Percentiles rank a stretch among this genome's conserved stretches.
Conservation (phyloP, 345 rosid species). For the Microthlaspi erraticum region DNA sequence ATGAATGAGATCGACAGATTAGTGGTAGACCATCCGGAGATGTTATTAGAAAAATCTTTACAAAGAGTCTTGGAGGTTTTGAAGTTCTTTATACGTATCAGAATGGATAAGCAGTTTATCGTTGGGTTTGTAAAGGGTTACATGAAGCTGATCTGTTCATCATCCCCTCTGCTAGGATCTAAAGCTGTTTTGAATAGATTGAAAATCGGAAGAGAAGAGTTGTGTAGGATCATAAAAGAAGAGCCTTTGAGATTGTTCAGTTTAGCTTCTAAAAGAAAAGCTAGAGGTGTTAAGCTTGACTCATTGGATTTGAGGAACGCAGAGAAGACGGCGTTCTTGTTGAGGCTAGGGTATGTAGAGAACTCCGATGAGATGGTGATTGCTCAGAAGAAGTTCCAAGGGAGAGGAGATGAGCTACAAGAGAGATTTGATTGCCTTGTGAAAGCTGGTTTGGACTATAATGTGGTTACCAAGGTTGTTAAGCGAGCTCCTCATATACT, state of each 20-base stretch:
- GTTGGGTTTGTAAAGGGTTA: conserved; percentile 45
- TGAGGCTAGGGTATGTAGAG: conserved; percentile 60
- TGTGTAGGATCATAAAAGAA: conserved; percentile 54
- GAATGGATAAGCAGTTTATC: conserved; percentile 55
- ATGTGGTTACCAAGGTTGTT: conserved; percentile 61
- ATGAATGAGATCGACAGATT: conserved; percentile 52
- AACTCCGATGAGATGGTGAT: conserved; percentile 48
- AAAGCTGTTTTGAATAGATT: conserved; percentile 52
- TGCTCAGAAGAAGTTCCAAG: conserved; percentile 62
- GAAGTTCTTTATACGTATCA: conserved; percentile 54
- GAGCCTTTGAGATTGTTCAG: conserved; percentile 64
- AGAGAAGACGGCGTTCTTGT: conserved; percentile 63
- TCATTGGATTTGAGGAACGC: conserved; percentile 43
- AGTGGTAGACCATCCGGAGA: conserved; percentile 55
- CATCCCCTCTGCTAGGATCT: conserved; percentile 57
- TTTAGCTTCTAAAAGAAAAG: conserved; percentile 52
- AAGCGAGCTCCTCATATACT: conserved; percentile 68
- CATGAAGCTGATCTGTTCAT: conserved; percentile 53
- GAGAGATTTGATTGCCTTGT: conserved; percentile 79
- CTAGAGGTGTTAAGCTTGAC: conserved; percentile 52
- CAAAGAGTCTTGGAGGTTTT: conserved; percentile 54
- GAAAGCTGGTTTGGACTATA: conserved; percentile 63
- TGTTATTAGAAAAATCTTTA: conserved; percentile 50
- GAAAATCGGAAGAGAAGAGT: conserved; percentile 49
- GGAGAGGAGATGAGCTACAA: conserved; percentile 64